Percentiles rank a stretch among this genome's conserved stretches.
Conservation (phyloP, 176 grass and related monocot species). For the Pontederia paniculata region DNA sequence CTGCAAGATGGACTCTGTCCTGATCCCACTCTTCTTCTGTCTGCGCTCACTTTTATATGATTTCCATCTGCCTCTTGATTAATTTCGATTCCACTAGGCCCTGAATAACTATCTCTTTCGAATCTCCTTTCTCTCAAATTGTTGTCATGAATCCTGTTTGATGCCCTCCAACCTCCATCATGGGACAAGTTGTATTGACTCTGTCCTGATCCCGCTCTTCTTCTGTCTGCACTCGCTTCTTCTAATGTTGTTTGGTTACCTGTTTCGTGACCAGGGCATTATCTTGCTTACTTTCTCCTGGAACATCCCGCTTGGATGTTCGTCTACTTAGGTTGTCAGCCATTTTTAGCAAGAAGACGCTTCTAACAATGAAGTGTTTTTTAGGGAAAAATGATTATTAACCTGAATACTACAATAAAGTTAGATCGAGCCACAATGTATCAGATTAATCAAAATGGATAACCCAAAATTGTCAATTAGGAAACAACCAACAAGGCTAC, state of each 20-base stretch:
- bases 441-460: too few relatives aligned
- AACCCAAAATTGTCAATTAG: too few relatives aligned
- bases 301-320: slow-evolving; percentile 50
- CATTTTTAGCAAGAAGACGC: slow-evolving; percentile 21
- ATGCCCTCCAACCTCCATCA: slow-evolving; percentile 37
- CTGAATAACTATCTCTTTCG: slow-evolving; percentile 20
- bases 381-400: too few relatives aligned
- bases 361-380: too few relatives aligned
- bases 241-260: slow-evolving; percentile 25
- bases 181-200: slow-evolving; percentile 64
- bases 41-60: slow-evolving; percentile 34
- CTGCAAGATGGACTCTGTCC: slow-evolving; percentile 44
- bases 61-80: slow-evolving; percentile 37
- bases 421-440: too few relatives aligned
- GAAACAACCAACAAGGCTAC: too few relatives aligned
- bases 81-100: slow-evolving; percentile 28
- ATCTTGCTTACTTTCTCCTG: slow-evolving; percentile 4
- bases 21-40: slow-evolving; percentile 36
- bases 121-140: slow-evolving; percentile 35
- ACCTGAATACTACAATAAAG: too few relatives aligned
- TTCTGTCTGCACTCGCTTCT: slow-evolving; percentile 40
- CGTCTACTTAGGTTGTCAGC: slow-evolving; percentile 35
- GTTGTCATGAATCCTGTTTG: slow-evolving; percentile 38
- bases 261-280: too few relatives aligned
- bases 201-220: slow-evolving; percentile 26